These are phyloP conservation scores for Nephromyces sp. DNA, from an alignment of 169 alveolate genomes.

Conservation along the genomic window DNA sequence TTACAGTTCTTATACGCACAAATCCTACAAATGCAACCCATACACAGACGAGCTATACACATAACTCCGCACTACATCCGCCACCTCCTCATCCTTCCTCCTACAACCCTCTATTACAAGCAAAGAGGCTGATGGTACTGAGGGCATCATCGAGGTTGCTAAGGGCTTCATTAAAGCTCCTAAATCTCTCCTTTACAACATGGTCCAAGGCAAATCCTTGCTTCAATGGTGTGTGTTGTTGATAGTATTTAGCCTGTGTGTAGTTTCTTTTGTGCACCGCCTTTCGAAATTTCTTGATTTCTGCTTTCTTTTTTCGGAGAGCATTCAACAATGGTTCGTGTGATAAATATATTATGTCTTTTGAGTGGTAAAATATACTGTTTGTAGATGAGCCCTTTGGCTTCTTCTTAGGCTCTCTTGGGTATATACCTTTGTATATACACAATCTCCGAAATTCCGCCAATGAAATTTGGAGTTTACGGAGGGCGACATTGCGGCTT, in stretches of 20 bases:
- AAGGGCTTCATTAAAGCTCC: constrained; percentile 89
- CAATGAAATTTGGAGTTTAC: constrained; percentile 73
- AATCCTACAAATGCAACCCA: too few relatives aligned
- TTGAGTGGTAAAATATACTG: constrained; percentile 79
- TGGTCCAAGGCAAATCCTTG: constrained; percentile 72
- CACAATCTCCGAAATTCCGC: constrained; percentile 92
- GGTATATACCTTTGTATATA: constrained; percentile 96
- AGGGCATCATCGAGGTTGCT: constrained; percentile 95
- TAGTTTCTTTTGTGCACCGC: constrained; percentile 73
- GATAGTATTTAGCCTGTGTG: constrained; percentile 64
- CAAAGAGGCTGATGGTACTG: constrained; percentile 83
- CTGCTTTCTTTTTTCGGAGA: constrained; percentile 76
- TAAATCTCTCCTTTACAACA: constrained; percentile 73
- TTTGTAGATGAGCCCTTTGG: constrained; percentile 59
- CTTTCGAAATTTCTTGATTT: constrained; percentile 74
- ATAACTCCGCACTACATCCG: too few relatives aligned
- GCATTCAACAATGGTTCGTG: constrained; percentile 70
- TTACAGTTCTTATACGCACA: too few relatives aligned
- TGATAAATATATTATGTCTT: constrained; percentile 80
- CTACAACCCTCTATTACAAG: too few relatives aligned
- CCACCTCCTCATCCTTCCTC: too few relatives aligned
- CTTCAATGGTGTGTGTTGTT: constrained; percentile 76
- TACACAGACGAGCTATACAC: too few relatives aligned
- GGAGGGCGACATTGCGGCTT: constrained; percentile 78
- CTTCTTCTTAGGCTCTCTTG: constrained; percentile 95